Evolutionary conservation across 2,329 filamentous ascomycete genomes (phyloP).

Genomic region (Fusarium sp.): DNA sequence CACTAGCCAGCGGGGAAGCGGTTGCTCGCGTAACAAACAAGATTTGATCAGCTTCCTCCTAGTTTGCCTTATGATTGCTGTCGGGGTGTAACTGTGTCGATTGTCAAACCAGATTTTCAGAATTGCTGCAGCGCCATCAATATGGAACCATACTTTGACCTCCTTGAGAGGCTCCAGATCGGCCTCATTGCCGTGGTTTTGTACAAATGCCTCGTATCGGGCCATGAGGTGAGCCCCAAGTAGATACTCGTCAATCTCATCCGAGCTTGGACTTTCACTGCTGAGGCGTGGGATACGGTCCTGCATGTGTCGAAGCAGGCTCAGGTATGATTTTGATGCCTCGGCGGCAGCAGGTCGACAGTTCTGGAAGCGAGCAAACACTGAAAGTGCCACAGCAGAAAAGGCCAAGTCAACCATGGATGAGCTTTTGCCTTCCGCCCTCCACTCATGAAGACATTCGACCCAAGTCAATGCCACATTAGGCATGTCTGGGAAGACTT

Average conservation of each 20-base stretch:
- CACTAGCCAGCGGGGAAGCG: neutral
- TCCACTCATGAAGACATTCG: neutral
- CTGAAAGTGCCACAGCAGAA: neutral
- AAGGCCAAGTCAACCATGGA: neutral
- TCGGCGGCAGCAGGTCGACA: neutral
- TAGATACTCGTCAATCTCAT: neutral
- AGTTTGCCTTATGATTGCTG: neutral
- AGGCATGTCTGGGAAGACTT: neutral
- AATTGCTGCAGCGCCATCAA: neutral
- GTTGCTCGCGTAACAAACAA: neutral
- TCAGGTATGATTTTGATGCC: neutral
- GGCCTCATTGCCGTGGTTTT: neutral
- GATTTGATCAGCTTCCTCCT: neutral
- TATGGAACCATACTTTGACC: neutral
- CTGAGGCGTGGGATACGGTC: neutral
- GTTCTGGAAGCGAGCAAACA: neutral
- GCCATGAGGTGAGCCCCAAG: neutral
- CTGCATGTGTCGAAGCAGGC: neutral
- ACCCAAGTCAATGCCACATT: neutral
- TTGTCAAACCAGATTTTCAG: neutral
- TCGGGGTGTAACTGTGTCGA: neutral
- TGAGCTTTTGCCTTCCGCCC: neutral
- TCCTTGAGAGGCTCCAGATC: neutral
- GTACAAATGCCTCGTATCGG: neutral
- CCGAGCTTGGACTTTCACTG: neutral